Conservation (phyloP, 1,139 yeast species). For the Magnusiomyces clavatus region DNA sequence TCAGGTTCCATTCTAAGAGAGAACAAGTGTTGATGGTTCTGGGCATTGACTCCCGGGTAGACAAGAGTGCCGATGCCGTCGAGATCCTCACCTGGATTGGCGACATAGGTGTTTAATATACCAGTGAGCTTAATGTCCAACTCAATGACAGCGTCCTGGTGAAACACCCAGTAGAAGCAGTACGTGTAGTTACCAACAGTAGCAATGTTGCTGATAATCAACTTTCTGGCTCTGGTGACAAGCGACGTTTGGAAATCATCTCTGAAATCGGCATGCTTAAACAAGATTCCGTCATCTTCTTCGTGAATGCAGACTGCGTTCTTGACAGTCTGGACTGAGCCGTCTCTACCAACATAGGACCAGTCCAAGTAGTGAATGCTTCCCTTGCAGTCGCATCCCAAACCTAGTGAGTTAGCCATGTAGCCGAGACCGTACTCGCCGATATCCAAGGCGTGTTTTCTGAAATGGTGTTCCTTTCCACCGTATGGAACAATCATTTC, state of each 20-base stretch:
- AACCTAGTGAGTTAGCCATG: conserved; percentile 68
- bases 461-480: conserved; percentile 65
- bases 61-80: conserved; percentile 78
- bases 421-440: conserved; percentile 87
- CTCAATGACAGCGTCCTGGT: conserved; percentile 78
- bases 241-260: conserved; percentile 69
- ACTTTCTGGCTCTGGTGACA: conserved; percentile 66
- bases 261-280: conserved; percentile 78
- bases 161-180: conserved; percentile 73
- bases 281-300: conserved; percentile 72
- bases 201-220: conserved; percentile 69
- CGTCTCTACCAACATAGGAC: conserved; percentile 56
- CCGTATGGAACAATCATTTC: conserved; percentile 88
- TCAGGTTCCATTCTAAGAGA: conserved; percentile 75
- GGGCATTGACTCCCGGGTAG: conserved; percentile 75
- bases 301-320: conserved; percentile 80
- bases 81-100: conserved; percentile 54
- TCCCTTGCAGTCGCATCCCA: conserved; percentile 83
- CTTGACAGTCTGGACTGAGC: conserved; percentile 62
- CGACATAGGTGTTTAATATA: conserved; percentile 57
- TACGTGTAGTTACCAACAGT: conserved; percentile 84
- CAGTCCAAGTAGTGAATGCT: conserved; percentile 77
- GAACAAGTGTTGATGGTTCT: conserved; percentile 79
- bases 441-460: conserved; percentile 79
- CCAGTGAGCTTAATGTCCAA: conserved; percentile 75